Conservation (phyloP, 2,329 filamentous ascomycete species). For the Pestalotiopsis sp. region DNA sequence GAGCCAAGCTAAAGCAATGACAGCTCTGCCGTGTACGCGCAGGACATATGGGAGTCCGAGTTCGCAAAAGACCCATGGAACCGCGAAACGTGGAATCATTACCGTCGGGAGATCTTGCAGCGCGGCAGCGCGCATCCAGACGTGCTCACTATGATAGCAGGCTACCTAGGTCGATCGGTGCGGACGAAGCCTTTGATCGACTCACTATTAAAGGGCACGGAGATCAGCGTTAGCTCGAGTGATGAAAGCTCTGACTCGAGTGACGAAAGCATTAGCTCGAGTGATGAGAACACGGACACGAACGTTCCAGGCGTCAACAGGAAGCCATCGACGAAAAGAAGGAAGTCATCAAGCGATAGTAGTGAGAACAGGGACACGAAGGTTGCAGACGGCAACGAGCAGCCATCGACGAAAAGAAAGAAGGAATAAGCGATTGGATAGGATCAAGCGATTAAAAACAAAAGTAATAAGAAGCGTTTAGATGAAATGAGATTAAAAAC, state of each 20-base stretch:
- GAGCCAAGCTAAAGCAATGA: neutral
- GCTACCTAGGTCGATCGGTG: neutral
- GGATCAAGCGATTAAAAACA: neutral
- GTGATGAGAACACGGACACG: neutral
- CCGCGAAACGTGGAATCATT: neutral
- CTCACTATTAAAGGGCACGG: neutral
- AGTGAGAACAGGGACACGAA: too few relatives aligned
- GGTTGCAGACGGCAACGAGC: too few relatives aligned
- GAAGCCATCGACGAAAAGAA: too few relatives aligned
- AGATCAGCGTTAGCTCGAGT: neutral
- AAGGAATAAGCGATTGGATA: too few relatives aligned
- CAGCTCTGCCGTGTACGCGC: neutral
- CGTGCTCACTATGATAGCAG: neutral
- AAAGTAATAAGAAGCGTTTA: neutral
- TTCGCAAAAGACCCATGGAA: neutral
- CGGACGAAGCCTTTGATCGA: neutral
- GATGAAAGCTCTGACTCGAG: neutral
- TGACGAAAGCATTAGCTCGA: neutral
- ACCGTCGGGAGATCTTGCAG: neutral
- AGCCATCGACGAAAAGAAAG: too few relatives aligned
- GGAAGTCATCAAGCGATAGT: too few relatives aligned
- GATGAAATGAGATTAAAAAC: neutral
- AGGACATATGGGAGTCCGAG: neutral
- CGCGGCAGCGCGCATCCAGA: neutral
- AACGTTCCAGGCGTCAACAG: neutral